phyloP scores from a whole-genome alignment of 768 basidiomycete species.

The Floccularia luteovirens region DNA sequence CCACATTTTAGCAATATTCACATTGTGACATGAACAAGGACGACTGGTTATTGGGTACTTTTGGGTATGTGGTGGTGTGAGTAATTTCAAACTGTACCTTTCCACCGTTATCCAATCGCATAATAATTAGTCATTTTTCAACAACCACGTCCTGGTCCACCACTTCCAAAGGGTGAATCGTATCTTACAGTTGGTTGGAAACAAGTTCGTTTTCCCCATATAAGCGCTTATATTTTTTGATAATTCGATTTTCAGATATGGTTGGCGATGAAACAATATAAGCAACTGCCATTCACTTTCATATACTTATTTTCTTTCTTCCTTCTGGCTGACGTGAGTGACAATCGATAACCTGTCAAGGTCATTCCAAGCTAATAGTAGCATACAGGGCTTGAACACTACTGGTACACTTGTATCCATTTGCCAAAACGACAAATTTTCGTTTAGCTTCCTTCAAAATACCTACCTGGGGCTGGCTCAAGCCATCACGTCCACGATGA shows the following conservation, averaged over 20 bases:
- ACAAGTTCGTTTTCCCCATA: slow-evolving; percentile 40
- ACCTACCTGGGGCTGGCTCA: slow-evolving; percentile 75
- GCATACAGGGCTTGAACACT: slow-evolving; percentile 67
- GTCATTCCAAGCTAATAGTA: slow-evolving; percentile 1
- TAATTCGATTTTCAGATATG: slow-evolving; percentile 47
- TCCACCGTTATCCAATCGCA: not conserved
- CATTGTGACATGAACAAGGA: slow-evolving; percentile 26
- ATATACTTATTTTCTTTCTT: slow-evolving; percentile 72
- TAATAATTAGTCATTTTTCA: slow-evolving; percentile 63
- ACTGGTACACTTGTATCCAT: slow-evolving; percentile 70
- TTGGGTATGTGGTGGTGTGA: slow-evolving; percentile 86
- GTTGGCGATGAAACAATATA: slow-evolving; percentile 67
- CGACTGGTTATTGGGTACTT: slow-evolving; percentile 71
- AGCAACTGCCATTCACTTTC: slow-evolving; percentile 75
- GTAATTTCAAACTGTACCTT: slow-evolving; percentile 13
- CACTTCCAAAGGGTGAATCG: slow-evolving; percentile 66
- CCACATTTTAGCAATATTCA: not conserved
- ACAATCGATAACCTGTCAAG: not conserved
- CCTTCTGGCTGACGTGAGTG: slow-evolving; percentile 66
- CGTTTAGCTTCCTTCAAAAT: slow-evolving; percentile 74
- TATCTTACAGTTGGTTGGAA: slow-evolving; percentile 86
- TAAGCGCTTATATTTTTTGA: not conserved
- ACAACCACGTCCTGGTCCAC: slow-evolving; percentile 75
- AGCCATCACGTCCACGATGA: slow-evolving; percentile 65
- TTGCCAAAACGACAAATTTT: slow-evolving; percentile 76